Conservation (phyloP, 805 yeast species). For the Candida oleophila region DNA sequence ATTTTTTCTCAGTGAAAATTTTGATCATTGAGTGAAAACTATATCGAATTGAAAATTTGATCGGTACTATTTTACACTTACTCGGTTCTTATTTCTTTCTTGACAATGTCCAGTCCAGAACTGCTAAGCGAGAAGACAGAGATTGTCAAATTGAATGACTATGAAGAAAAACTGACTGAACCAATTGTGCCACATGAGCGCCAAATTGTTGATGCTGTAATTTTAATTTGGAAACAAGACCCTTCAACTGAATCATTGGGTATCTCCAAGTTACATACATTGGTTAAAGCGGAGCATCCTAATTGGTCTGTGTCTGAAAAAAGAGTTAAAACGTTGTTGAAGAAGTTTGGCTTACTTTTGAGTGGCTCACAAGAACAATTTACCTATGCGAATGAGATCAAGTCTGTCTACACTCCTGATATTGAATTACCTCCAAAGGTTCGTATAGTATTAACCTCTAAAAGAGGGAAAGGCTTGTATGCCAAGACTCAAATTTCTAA, state of each 20-base stretch:
- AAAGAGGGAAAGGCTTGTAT: slow-evolving; percentile 61
- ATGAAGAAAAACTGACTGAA: slow-evolving; percentile 17
- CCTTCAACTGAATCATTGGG: slow-evolving; percentile 61
- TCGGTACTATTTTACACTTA: neutral
- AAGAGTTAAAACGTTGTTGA: slow-evolving; percentile 52
- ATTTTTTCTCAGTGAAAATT: neutral
- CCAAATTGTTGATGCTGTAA: slow-evolving; percentile 59
- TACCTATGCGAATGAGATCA: slow-evolving; percentile 54
- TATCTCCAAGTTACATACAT: slow-evolving; percentile 48
- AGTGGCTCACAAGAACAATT: slow-evolving; percentile 33
- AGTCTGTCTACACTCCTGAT: slow-evolving; percentile 48
- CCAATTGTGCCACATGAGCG: slow-evolving; percentile 53
- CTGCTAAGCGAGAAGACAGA: slow-evolving; percentile 22
- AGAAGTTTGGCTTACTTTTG: slow-evolving; percentile 52
- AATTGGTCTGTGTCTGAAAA: slow-evolving; percentile 65
- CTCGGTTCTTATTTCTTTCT: neutral
- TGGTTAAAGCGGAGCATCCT: slow-evolving; percentile 51
- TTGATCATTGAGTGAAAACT: neutral
- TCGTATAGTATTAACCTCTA: slow-evolving; percentile 47
- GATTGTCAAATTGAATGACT: slow-evolving; percentile 38
- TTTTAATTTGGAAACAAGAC: slow-evolving; percentile 66
- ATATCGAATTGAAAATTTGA: neutral
- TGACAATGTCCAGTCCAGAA: neutral
- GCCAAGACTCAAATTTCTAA: slow-evolving; percentile 46
- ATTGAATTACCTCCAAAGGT: slow-evolving; percentile 41